phyloP scores from a whole-genome alignment of 192 early-diverging fungal genomes.

The Podila minutissima region DNA sequence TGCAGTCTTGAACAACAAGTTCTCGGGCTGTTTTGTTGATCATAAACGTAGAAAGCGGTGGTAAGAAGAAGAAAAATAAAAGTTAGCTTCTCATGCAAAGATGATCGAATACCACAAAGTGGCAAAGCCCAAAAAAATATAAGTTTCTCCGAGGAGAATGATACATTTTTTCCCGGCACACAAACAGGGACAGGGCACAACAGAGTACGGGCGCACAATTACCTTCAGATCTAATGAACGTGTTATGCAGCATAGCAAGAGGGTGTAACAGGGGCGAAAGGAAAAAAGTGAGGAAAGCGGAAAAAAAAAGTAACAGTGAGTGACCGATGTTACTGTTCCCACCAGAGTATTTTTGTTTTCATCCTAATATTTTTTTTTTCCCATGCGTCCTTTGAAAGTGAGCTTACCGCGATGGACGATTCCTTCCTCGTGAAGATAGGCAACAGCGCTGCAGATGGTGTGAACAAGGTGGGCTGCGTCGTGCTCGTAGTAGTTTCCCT shows the following conservation, averaged over 20 bases:
- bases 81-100: not conserved
- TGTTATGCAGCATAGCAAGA: not conserved
- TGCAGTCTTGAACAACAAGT: constrained; percentile 73
- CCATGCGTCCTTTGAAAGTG: not conserved
- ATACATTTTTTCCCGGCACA: not conserved
- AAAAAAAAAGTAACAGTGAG: constrained; percentile 5
- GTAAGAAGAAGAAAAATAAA: constrained; percentile 29
- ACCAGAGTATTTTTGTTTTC: not conserved
- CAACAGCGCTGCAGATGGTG: constrained; percentile 82
- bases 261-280: not conserved
- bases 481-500: constrained; percentile 76
- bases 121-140: constrained; percentile 4
- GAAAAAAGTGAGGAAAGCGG: not conserved
- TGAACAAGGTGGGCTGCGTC: constrained; percentile 85
- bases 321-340: not conserved
- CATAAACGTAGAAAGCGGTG: constrained; percentile 41
- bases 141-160: constrained; percentile 1
- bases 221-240: constrained; percentile 50
- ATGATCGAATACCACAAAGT: not conserved
- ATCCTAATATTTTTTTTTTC: not conserved
- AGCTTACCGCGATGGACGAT: constrained; percentile 84
- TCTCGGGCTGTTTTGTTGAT: constrained; percentile 71
- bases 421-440: constrained; percentile 83
- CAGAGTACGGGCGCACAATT: not conserved
- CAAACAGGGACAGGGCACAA: not conserved